Evolutionary conservation across 73 alveolate genomes (phyloP).

Genomic region (Paramecium caudatum): DNA sequence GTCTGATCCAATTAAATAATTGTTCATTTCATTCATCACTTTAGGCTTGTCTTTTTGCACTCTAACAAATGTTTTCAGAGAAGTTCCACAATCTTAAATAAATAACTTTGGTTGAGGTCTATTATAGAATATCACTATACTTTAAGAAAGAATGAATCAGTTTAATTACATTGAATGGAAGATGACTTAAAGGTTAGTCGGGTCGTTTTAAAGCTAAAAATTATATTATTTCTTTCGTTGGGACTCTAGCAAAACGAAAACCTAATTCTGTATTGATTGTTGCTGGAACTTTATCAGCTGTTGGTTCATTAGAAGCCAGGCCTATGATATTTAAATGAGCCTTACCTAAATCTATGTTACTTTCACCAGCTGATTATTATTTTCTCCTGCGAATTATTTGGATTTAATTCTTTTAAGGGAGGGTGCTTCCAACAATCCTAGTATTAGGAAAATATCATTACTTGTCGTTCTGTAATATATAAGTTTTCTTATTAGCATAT

Average conservation of each 20-base stretch:
- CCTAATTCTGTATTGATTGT: conserved; percentile 39
- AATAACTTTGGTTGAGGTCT: conserved; percentile 6
- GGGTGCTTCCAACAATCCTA: conserved; percentile 38
- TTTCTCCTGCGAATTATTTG: neutral
- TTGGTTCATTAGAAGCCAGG: neutral
- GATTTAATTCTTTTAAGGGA: neutral
- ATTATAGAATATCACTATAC: neutral
- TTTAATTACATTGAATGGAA: conserved; percentile 52
- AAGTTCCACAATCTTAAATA: conserved; percentile 24
- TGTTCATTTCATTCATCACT: neutral
- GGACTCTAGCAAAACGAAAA: conserved; percentile 9
- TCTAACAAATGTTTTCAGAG: neutral
- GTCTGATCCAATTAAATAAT: conserved; percentile 53
- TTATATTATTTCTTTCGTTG: neutral
- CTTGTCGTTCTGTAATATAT: conserved; percentile 40
- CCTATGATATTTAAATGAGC: neutral
- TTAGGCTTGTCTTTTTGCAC: conserved; percentile 25
- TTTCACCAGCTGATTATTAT: neutral
- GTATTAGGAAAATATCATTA: neutral
- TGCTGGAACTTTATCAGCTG: neutral
- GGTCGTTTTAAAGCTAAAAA: neutral
- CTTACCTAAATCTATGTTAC: neutral
- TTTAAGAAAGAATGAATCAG: conserved; percentile 31
- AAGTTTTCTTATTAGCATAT: neutral
- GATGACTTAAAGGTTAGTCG: neutral